These are phyloP conservation scores for Annulohypoxylon maeteangense DNA, from an alignment of 495 filamentous ascomycete species.

Conservation along the genomic window DNA sequence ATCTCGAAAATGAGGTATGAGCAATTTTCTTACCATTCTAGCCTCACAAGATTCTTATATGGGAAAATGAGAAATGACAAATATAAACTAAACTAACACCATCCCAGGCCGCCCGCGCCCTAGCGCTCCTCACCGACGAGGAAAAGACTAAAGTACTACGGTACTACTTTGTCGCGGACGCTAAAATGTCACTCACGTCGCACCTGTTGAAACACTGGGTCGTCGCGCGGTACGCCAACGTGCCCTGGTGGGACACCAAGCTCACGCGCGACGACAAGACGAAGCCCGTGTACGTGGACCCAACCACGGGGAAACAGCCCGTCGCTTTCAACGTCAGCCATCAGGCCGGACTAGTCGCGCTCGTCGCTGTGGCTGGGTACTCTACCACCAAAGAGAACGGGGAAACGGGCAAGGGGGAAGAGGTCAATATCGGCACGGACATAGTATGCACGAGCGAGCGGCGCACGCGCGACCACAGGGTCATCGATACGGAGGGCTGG, in stretches of 20 bases:
- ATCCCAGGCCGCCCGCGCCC: constrained; percentile 62
- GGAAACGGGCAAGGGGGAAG: too few species aligned
- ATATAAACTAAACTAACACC: background rate
- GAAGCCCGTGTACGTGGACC: constrained; percentile 67
- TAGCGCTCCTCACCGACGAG: constrained; percentile 64
- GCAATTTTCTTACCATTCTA: constrained; percentile 15
- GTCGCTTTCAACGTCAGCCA: constrained; percentile 91
- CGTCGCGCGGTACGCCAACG: constrained; percentile 67
- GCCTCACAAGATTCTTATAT: background rate
- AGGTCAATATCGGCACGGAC: constrained; percentile 70
- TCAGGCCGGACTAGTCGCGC: constrained; percentile 79
- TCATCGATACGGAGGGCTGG: constrained; percentile 65
- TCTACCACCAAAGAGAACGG: background rate
- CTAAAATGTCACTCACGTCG: constrained; percentile 76
- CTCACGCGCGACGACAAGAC: constrained; percentile 69
- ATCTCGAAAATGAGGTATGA: constrained; percentile 55
- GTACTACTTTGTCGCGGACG: constrained; percentile 72
- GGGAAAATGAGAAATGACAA: background rate
- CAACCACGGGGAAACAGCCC: constrained; percentile 42
- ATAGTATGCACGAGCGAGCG: constrained; percentile 81
- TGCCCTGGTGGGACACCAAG: constrained; percentile 72
- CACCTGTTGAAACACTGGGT: constrained; percentile 82
- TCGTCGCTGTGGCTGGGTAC: constrained; percentile 56
- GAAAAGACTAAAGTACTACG: constrained; percentile 62
- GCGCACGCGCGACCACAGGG: constrained; percentile 60